Base-by-base conservation (phyloP, 1,139 yeast genomes). In the Suzukiozyma palmioleophila region DNA sequence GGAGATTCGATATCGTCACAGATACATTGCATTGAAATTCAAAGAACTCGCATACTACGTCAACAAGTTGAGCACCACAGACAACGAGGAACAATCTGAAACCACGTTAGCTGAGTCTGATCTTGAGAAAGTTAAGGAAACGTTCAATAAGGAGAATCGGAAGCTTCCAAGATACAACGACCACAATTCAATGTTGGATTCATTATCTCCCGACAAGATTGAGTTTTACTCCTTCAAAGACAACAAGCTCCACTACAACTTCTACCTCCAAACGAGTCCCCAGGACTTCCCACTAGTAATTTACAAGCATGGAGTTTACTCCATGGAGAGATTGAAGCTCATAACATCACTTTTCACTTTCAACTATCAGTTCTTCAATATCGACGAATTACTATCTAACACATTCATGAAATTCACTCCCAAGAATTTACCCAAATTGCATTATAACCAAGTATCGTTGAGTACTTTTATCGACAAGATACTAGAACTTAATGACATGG, bases 291-390 rank as follows among this genome's bases (percentile, higher is more conserved):
- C 26, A 7, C n/a, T 18, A 12, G 13, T 18, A 11, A 33, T 43
- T 9, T 41, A 38, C 32, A 35, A 40, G 3, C 41, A 43, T n/a
- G 55, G 54, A 2, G 49, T 60, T 15, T 32, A 41, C 12, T 40
- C 57, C 1, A 26, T 29, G 14, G 35, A 50, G 11, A 45, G 45
- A 34, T 48, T 51, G 32, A 39, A 47, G 14, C 32, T 49, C 13
- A 42, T 51, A 1, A 32, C 40, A 13, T 36, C 38, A 8, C 41
- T 58, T 18, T 47, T 25, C 37, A 39, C 3, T 25, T 22, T 21
- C 36, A 44, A 21, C 30, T 33, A n/a, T 33, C 13, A 36, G 16
- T 27, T 26, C 18, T 21, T 8, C 5, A 13, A 39, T 27, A 13
- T 36, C 4, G 36, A 43, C 25, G 11, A 8, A 10, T 10, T 43